These are phyloP conservation scores for Triticum dicoccoides DNA, from an alignment of 176 grass and related monocot species.

Conservation along the genomic window DNA sequence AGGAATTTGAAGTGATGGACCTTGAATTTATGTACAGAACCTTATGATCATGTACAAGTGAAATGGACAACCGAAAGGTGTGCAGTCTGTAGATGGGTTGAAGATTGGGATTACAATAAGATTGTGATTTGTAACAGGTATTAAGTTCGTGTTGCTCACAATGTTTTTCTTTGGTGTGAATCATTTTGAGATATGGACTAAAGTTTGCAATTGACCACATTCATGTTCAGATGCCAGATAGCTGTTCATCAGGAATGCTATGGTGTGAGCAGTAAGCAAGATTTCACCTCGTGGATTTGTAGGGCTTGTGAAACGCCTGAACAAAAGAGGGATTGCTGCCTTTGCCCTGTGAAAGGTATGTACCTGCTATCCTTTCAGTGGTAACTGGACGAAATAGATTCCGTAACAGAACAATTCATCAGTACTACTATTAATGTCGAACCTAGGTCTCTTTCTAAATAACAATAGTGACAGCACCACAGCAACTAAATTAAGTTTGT, in stretches of 20 bases:
- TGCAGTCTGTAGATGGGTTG: slow-evolving; percentile 99
- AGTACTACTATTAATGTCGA: neutral
- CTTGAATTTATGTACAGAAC: slow-evolving; percentile 53
- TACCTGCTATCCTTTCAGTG: neutral
- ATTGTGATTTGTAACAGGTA: slow-evolving; percentile 98
- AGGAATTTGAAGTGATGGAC: neutral
- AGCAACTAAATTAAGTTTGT: slow-evolving; percentile 14
- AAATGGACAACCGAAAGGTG: slow-evolving; percentile 99
- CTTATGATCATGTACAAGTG: slow-evolving; percentile 83
- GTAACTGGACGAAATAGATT: neutral
- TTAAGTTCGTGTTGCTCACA: neutral
- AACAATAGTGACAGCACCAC: neutral
- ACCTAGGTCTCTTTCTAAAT: slow-evolving; percentile 10
- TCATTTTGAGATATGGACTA: slow-evolving; percentile 14
- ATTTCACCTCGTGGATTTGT: slow-evolving; percentile 98
- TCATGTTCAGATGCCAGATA: slow-evolving; percentile 90
- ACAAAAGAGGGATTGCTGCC: slow-evolving; percentile 85
- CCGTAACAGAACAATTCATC: neutral
- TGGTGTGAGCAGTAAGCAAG: slow-evolving; percentile 77
- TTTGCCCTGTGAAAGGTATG: slow-evolving; percentile 95
- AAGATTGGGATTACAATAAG: slow-evolving; percentile 99
- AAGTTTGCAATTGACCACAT: slow-evolving; percentile 18
- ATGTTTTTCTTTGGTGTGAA: neutral
- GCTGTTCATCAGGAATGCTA: slow-evolving; percentile 99
- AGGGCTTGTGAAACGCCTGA: slow-evolving; percentile 82